These are phyloP conservation scores for Calonectria multiphialidica DNA, from an alignment of 2,329 filamentous ascomycete genomes.

Conservation along the genomic window DNA sequence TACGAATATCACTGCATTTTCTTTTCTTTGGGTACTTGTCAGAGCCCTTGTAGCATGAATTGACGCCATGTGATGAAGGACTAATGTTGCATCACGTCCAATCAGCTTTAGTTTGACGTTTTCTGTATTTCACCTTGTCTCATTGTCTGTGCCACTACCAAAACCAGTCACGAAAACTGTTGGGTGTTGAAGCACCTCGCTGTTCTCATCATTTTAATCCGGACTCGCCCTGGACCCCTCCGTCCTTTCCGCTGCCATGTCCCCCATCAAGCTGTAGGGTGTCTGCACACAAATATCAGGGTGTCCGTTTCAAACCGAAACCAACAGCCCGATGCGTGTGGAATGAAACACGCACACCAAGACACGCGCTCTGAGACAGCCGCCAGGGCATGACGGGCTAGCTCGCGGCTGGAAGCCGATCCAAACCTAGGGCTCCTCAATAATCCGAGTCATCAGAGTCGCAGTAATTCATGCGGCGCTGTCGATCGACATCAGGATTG, in stretches of 20 bases:
- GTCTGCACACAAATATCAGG: background rate
- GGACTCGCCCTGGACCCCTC: background rate
- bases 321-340: background rate
- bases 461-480: conserved; percentile 35
- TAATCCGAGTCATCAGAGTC: conserved; percentile 40
- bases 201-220: background rate
- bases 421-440: background rate
- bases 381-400: background rate
- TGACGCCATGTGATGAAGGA: background rate
- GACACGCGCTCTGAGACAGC: background rate
- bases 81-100: background rate
- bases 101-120: background rate
- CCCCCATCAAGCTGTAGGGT: background rate
- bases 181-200: background rate
- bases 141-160: background rate
- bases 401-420: background rate
- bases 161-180: background rate
- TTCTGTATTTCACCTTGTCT: background rate
- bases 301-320: background rate
- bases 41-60: background rate
- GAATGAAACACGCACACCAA: background rate
- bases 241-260: background rate
- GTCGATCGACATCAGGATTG: conserved; percentile 30
- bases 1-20: conserved; percentile 43
- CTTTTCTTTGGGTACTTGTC: conserved; percentile 28